phyloP scores from a whole-genome alignment of 2,329 filamentous ascomycete genomes.

The Hortaea werneckii region DNA sequence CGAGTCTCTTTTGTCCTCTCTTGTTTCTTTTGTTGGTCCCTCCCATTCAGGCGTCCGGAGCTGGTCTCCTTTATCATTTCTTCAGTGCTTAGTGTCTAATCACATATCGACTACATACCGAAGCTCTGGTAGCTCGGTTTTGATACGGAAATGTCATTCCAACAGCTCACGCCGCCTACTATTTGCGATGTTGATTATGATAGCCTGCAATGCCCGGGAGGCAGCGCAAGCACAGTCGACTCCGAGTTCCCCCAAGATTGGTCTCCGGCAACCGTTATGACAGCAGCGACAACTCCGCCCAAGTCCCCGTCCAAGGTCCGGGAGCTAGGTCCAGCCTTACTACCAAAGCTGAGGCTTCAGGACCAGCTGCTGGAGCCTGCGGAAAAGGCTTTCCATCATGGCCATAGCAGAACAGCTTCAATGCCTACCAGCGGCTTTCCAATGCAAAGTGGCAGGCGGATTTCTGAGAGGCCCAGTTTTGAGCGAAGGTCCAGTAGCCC shows the following conservation, averaged over 20 bases:
- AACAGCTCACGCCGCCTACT: conserved; percentile 36
- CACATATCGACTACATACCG: conserved; percentile 4
- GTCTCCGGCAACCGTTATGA: conserved; percentile 22
- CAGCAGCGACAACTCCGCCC: conserved; percentile 21
- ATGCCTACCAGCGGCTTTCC: conserved; percentile 18
- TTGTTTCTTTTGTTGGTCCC: conserved; percentile 25
- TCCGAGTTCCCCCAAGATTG: conserved; percentile 20
- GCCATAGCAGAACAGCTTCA: conserved; percentile 19
- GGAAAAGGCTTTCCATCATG: conserved; percentile 6
- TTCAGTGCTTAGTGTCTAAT: conserved; percentile 18
- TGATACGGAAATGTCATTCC: conserved; percentile 29
- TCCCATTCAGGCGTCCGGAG: conserved; percentile 30
- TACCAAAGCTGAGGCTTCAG: conserved; percentile 18
- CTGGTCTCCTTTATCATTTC: conserved; percentile 30
- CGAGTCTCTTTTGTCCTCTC: conserved; percentile 29
- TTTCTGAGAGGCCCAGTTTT: conserved; percentile 6
- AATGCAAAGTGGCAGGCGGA: conserved; percentile 17
- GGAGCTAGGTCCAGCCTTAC: conserved; percentile 18
- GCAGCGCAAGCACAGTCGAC: conserved; percentile 21
- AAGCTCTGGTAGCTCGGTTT: conserved; percentile 23
- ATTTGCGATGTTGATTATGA: conserved; percentile 20
- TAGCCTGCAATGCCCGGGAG: conserved; percentile 19
- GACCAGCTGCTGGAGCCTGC: conserved; percentile 18
- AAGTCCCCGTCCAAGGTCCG: conserved; percentile 20
- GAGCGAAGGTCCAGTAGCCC: conserved; percentile 20